Base-by-base conservation (phyloP, 495 filamentous ascomycete species). In the Amorphotheca resinae region DNA sequence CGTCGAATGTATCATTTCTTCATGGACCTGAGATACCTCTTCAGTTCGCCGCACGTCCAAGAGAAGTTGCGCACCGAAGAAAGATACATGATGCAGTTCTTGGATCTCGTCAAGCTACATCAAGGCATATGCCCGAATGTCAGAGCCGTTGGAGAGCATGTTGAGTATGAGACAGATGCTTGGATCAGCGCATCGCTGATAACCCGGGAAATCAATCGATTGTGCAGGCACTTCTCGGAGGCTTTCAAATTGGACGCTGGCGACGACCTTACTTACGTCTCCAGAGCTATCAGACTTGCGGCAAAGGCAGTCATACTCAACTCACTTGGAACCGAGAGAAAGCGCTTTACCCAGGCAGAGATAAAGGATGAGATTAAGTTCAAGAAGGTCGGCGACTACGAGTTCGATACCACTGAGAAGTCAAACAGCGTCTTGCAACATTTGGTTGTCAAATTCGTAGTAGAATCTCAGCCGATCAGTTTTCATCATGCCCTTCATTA, bases 401-500 rank as follows among this genome's bases (percentile, higher is more conserved):
- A 93, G 48, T 93, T 95, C 51, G 84, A 91, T 49, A 55, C 45
- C 9, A 51, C 48, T 12, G 59, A 66, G 7, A 62, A 72, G 15
- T 55, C 63, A n/a, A 64, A 60, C n/a, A 44, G 42, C 28, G 42
- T 48, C 18, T 14, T 45, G 9, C 59, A 61, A 42, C 70, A 80
- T 45, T 72, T 74, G 12, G 79, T 98, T 0, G 82, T 95, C 20
- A 80, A 82, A 46, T 95, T 91, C 58, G 72, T 80, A 5, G 86
- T 96, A 4, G 87, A 91, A 45, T 77, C 77, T 47, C 79, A 91
- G 50, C 79, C 83, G 0, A 91, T 96, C 59, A 96, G 93, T 61
- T 96, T 99, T 68, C 93, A 99, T 54, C 91, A 99, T 59, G 85
- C 86, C 6, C 68, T 99, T 25, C 91, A 99, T 58, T 96, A 96